Base-by-base conservation (phyloP, 2,329 filamentous ascomycete genomes). In the Phaeosphaeria sp. region DNA sequence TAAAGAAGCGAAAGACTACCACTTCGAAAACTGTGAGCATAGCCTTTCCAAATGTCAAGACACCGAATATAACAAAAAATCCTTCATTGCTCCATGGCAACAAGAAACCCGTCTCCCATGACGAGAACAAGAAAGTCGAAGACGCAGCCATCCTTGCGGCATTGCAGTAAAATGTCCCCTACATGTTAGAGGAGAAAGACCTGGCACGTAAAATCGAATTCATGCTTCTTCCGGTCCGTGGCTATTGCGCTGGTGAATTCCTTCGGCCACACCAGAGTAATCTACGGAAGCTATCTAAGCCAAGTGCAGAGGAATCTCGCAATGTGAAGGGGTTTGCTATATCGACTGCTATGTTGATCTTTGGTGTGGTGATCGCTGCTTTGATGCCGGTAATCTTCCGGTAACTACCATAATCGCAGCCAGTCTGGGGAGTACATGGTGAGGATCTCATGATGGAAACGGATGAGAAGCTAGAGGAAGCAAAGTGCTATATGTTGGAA, bases 271-370 rank as follows among this genome's bases (percentile, higher is more conserved):
- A 43, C 46, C 13, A 48, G 44, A 17, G 47, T 43, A 39, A 55
- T 58, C 6, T 58, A 55, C 42, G 52, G 52, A 9, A 58, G 56
- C 42, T 51, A 51, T 36, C 10, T 52, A 0, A 52, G 52, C 56
- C 51, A 21, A 42, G 33, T 23, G 41, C 43, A 17, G 55, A 57
- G 23, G 51, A 22, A 20, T 51, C 55, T 23, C 43, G 44, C 17
- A 48, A 54, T 20, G 2, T 49, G 17, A 54, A 42, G 17, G 55
- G 36, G 20, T 54, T 49, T 43, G 55, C 51, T n/a, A 46, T 54
- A 13, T 54, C 44, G 30, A 42, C 44, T 41, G 44, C 21, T 15
- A 44, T 42, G 18, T n/a, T 48, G 5, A 23, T 21, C 17, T 25
- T 54, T 23, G 44, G 52, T 23, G 22, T 54, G 18, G 36, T 47